Evolutionary conservation across 2,329 filamentous ascomycete species (phyloP), one percentile per base, ranked within the genome.

Genomic region (Colletotrichum truncatum): DNA sequence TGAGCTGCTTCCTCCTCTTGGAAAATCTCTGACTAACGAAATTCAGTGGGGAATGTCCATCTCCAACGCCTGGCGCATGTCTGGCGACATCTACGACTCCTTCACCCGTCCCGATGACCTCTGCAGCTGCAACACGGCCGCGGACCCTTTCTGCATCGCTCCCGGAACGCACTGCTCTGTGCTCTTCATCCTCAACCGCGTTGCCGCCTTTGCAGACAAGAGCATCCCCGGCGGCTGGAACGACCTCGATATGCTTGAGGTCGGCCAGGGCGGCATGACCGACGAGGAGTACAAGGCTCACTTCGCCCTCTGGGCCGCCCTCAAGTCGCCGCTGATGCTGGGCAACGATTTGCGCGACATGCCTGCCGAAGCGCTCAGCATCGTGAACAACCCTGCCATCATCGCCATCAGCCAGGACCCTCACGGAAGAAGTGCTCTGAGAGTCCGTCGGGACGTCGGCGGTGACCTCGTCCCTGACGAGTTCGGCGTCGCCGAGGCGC

Each of bases 241-340:
- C 46, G 72, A 81, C 49, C 79, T 81, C 75, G 79, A 82, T 52
- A 80, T 81, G 78, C 70, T 82, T 12, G 78, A 80, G 60, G 71
- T 82, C 18, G 79, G 80, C 2, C 76, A 75, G 11, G 73, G 75
- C 45, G 73, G 70, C 7, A 77, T 81, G 75, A 70, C 72, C 61
- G 66, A 75, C 45, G 67, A 77, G 25, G 75, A 83, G 70, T 77
- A 81, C 70, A 76, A 77, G 51, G 78, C 80, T 14, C 81, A 83
- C 66, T 82, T 83, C 49, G 73, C 80, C 23, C 77, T 83, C 71
- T 83, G 80, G 81, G 78, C 81, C 2, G 80, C 81, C 51, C 77
- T 82, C 56, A 82, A 82, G 69, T 81, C 79, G 0, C 80, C 81
- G 11, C 70, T 83, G 10, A 79, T 82, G 38, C 78, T 82, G 48